Conservation (phyloP, 2,329 filamentous ascomycete genomes). For the Phyllosticta citribraziliensis region DNA sequence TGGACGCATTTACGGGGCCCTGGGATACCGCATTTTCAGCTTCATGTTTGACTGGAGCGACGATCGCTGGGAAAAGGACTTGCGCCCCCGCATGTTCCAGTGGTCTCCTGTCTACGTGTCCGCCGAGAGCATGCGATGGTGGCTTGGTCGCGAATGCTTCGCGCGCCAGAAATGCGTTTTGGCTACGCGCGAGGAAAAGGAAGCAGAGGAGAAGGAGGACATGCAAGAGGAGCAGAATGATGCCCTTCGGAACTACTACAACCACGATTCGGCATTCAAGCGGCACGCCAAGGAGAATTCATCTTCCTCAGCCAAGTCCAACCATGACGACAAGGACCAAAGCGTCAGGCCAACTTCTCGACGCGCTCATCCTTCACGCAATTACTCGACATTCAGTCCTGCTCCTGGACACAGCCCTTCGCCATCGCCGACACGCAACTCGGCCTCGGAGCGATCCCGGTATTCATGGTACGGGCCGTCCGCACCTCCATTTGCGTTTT, state of each 20-base stretch:
- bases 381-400: background rate
- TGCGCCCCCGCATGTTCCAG: constrained; percentile 78
- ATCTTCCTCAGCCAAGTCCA: background rate
- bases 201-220: constrained; percentile 47
- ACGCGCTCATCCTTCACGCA: background rate
- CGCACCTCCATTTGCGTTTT: constrained; percentile 75
- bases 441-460: constrained; percentile 23
- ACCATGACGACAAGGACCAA: background rate
- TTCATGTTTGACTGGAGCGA: constrained; percentile 89
- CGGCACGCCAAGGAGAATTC: background rate
- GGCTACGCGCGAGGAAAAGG: constrained; percentile 62
- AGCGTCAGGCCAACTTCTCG: background rate
- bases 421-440: constrained; percentile 26
- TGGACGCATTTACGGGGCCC: constrained; percentile 59
- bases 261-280: background rate
- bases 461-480: constrained; percentile 72
- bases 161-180: constrained; percentile 79
- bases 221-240: constrained; percentile 21
- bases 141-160: constrained; percentile 82
- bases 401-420: constrained; percentile 2
- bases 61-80: constrained; percentile 67
- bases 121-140: constrained; percentile 89
- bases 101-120: constrained; percentile 87
- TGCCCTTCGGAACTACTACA: constrained; percentile 5
- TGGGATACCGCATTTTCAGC: constrained; percentile 82